Percentiles rank a stretch among this genome's conserved stretches.
These are phyloP conservation scores for Plenodomus lindquistii DNA, from an alignment of 2,329 filamentous ascomycete species.

Conservation along the genomic window DNA sequence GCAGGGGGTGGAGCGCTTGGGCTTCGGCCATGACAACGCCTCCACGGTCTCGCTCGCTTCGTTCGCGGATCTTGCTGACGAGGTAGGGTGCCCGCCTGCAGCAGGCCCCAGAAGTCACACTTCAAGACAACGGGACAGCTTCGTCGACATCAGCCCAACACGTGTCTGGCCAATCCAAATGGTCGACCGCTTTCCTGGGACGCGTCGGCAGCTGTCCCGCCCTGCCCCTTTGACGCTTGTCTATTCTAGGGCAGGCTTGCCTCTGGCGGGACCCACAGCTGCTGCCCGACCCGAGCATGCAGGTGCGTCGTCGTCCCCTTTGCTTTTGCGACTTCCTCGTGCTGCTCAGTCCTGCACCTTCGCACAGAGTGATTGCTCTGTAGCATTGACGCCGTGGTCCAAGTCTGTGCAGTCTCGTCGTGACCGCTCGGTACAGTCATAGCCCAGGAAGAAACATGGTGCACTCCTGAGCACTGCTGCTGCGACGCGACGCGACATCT, in stretches of 20 bases:
- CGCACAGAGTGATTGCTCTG: neutral
- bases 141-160: slow-evolving; percentile 7
- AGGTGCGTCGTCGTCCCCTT: neutral
- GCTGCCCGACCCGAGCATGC: slow-evolving; percentile 16
- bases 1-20: too few relatives aligned
- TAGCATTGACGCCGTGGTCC: neutral
- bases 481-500: slow-evolving; percentile 29
- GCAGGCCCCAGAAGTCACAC: slow-evolving; percentile 9
- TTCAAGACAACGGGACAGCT: neutral
- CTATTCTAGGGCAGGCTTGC: slow-evolving; percentile 13
- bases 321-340: neutral
- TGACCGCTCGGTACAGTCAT: neutral
- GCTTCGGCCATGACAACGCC: neutral
- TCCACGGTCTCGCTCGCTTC: slow-evolving; percentile 1
- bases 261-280: slow-evolving; percentile 5
- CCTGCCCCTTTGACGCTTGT: slow-evolving; percentile 17
- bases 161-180: slow-evolving; percentile 16
- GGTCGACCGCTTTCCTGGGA: slow-evolving; percentile 16
- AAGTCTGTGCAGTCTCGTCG: neutral
- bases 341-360: neutral
- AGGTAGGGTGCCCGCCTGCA: slow-evolving; percentile 14
- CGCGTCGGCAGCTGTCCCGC: slow-evolving; percentile 13
- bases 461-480: slow-evolving; percentile 8
- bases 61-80: slow-evolving; percentile 10
- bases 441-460: neutral